These are phyloP conservation scores for Mycena rebaudengoi DNA, from an alignment of 768 basidiomycete genomes.

Conservation along the genomic window DNA sequence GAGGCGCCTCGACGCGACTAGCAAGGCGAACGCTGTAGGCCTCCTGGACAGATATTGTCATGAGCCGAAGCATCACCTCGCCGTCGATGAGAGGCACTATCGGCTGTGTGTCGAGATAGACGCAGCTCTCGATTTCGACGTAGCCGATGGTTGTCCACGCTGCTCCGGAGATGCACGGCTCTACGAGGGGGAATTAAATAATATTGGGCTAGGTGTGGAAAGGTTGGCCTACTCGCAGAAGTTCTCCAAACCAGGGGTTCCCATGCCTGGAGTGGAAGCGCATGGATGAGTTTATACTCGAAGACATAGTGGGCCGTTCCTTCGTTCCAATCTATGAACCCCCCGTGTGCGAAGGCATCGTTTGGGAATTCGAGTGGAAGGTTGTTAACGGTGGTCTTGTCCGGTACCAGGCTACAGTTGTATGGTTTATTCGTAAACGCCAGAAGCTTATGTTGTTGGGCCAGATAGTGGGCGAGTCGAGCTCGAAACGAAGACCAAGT, in stretches of 20 bases:
- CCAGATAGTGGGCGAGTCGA: constrained; percentile 4
- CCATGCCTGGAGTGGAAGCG: constrained; percentile 11
- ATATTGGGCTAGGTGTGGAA: neutral
- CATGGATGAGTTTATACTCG: neutral
- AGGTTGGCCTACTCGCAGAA: neutral
- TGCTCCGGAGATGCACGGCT: neutral
- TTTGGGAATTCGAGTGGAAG: constrained; percentile 10
- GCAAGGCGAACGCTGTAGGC: neutral
- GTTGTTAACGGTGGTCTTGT: neutral
- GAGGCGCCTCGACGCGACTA: constrained; percentile 7
- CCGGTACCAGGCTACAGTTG: neutral
- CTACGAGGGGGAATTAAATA: neutral
- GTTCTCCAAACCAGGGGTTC: constrained; percentile 7
- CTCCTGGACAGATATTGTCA: neutral
- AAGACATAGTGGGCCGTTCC: neutral
- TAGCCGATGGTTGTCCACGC: neutral
- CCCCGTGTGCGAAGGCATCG: neutral
- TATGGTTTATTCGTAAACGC: neutral
- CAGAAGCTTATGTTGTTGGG: neutral
- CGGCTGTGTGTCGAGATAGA: constrained; percentile 4
- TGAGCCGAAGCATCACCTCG: constrained; percentile 6
- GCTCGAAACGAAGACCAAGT: neutral
- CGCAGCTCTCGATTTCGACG: constrained; percentile 9
- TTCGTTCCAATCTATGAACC: constrained; percentile 9
- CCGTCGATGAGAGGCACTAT: constrained; percentile 7